Evolutionary conservation across 345 rosid species (phyloP), one percentile per base, ranked within the genome.

Genomic region (Carallia brachiata): DNA sequence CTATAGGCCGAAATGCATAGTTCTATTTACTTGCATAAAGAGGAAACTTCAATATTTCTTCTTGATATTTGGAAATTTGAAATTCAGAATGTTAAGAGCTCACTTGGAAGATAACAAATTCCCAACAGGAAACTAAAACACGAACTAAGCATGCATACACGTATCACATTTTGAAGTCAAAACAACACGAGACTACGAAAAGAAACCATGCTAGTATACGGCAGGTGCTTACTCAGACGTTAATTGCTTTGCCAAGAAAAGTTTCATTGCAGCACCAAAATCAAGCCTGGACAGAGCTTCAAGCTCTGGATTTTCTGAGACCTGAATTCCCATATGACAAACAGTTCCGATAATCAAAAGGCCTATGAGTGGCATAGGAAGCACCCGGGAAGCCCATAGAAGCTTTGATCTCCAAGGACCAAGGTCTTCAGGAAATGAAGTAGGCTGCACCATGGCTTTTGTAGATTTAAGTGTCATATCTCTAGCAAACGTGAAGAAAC

Each of bases 291-390:
- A 91, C 77, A 94, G 67, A 57, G 97, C 98, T 84, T 87, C 93
- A 9, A 91, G 61, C 73, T 94, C 98, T 47, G 93, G 90, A 81
- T 80, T 83, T 62, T 90, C 92, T 61, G 86, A 78, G 52, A 87
- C 79, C 75, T 75, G 90, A 70, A 78, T 70, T 61, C 76, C 97
- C 36, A 75, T 83, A 63, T 91, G 88, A 71, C 93, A 90, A 61
- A 89, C 88, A 61, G 89, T 71, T 18, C 88, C 89, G 28, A 95
- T 95, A 71, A 91, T 85, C 76, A 89, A 81, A 76, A 95, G 87
- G 66, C 99, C 99, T 1, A 95, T 85, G 57, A 95, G 99, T 64
- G 99, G 99, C 99, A 91, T 95, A 4, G 99, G 96, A 37, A 95
- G 88, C 23, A 86, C 97, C 55, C 97, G 84, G 32, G 99, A 91